Base-by-base conservation (phyloP, 768 basidiomycete species). In the Panus rudis region DNA sequence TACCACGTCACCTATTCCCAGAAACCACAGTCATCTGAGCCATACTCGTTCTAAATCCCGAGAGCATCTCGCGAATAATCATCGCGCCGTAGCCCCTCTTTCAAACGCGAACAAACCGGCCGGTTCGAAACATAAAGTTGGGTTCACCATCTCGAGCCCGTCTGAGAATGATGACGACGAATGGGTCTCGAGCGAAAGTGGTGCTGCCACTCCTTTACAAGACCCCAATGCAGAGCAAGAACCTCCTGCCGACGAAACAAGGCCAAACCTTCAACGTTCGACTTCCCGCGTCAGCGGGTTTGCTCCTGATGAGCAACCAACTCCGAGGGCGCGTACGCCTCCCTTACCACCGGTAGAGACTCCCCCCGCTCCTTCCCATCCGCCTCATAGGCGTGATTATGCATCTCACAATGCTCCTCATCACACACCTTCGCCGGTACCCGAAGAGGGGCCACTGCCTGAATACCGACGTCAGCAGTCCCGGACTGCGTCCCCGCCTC, bases 121-220 rank as follows among this genome's bases (percentile, higher is more conserved):
- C 12, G 25, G 48, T 4, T 37, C 47, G 14, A 58, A 64, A 51
- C 57, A 62, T 10, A 79, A 76, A 55, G 55, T 64, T 19, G 80
- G 76, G 4, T 84, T 86, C 54, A 74, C 75, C 11, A 68, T 84
- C 44, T 68, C 79, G 7, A 73, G 68, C 39, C 64, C 73, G 23
- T 65, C 63, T 30, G 70, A 62, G 20, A 72, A 68, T 28, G 78
- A 78, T 19, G 56, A 84, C 10, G 82, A 84, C 43, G 85, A 78
- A 44, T 87, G 84, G 84, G 71, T 83, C 1, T 87, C 84, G 21
- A 84, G 79, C 57, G 83, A 84, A 60, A 86, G 83, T 53, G 84
- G 82, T 6, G 80, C 76, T 0, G 82, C 66, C 1, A 87, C 84
- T 2, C 85, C 84, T 4, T 73, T 71, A 37, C 46, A 64, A 39